Evolutionary conservation across 2,329 filamentous ascomycete genomes (phyloP), one percentile per base, ranked within the genome.

Genomic region (Hypoxylon sp.): DNA sequence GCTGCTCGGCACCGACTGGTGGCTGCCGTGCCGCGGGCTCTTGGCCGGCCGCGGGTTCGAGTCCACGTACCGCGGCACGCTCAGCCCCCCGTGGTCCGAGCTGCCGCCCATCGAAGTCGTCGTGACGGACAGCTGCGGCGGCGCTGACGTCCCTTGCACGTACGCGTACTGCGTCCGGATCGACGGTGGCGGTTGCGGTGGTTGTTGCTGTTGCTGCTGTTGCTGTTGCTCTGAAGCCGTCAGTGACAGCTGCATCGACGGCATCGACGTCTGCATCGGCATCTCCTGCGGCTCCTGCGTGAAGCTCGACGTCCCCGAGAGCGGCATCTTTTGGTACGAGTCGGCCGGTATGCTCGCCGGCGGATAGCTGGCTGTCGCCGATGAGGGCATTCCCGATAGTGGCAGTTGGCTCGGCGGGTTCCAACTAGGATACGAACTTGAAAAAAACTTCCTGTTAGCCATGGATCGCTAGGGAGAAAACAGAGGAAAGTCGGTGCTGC

Each of bases 371-470:
- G 73, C 74, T 9, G 80, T 72, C 10, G 75, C 76, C 7, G 81
- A 78, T 11, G 78, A 73, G 2, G 81, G 76, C 50, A 84, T 77
- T 59, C 83, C 82, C 4, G 78, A 75, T 67, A 83, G 74, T 37
- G 79, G 73, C 11, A 79, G 72, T 49, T 78, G 77, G 49, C 70
- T 75, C 2, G 77, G 67, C 4, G 79, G 74, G 57, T 75, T 81
- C 83, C 83, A 86, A n/a, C 78, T 77, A 11, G 83, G 79, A 62
- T 85, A 86, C 6, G 83, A 84, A 72, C 83, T 86, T 52, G 68
- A 40, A 29, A 29, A 17, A n/a, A n/a, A 58, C 27, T 21, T 35
- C 17, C 48, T 52, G 69, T 77, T 66, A 77, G 68, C 58, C 55
- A 48, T 24, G 38, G n/a, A 45, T 51, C 40, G 37, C 26, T 24